Percentiles rank a stretch among this genome's conserved stretches.
Evolutionary conservation across 106 monocot species (phyloP).

Genomic region (Apostasia shenzhenica): DNA sequence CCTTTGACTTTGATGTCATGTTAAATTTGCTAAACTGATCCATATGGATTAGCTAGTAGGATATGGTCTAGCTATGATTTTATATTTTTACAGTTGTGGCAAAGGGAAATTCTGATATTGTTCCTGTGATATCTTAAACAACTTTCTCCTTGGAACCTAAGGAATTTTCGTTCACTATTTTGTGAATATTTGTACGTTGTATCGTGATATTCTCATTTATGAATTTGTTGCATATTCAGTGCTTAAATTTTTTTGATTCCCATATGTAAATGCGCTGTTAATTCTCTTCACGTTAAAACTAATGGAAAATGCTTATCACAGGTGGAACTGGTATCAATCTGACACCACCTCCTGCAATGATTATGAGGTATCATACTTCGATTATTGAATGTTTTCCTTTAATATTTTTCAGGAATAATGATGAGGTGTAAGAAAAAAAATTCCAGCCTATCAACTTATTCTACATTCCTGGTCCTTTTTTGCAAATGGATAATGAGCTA

Average conservation of each 20-base stretch:
- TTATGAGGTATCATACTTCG: slow-evolving; percentile 46
- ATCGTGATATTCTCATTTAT: not conserved
- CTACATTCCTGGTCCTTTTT: too few species aligned
- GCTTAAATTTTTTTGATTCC: not conserved
- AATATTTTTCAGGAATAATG: too few species aligned
- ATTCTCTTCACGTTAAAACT: not conserved
- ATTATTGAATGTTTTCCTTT: not conserved
- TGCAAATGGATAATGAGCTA: too few species aligned
- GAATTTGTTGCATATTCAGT: not conserved
- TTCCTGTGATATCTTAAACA: too few species aligned
- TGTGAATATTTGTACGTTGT: not conserved
- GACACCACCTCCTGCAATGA: slow-evolving; percentile 76
- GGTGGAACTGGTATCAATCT: slow-evolving; percentile 97
- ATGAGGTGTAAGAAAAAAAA: too few species aligned
- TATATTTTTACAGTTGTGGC: too few species aligned
- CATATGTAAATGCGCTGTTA: not conserved
- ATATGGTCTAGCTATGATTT: too few species aligned
- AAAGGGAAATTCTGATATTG: too few species aligned
- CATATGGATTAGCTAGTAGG: too few species aligned
- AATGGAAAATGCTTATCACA: slow-evolving; percentile 12
- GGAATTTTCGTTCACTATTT: not conserved
- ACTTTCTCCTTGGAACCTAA: too few species aligned
- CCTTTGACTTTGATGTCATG: too few species aligned
- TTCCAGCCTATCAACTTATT: not conserved
- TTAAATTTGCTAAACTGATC: too few species aligned